Conservation (phyloP, 805 yeast genomes). For the Saccharomycopsis fodiens region DNA sequence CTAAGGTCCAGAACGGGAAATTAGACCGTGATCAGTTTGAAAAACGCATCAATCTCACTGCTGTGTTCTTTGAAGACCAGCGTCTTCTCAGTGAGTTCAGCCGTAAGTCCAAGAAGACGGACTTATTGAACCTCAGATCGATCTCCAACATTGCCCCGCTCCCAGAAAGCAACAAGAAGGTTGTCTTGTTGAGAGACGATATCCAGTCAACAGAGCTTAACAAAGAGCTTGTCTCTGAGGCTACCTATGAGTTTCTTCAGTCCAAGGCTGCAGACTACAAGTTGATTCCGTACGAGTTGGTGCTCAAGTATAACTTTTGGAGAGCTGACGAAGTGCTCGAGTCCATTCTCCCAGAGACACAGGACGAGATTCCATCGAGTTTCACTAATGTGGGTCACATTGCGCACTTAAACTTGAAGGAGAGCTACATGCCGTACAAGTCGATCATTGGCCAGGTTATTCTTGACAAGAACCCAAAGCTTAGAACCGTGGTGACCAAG, state of each 20-base stretch:
- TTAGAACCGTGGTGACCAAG: conserved; percentile 88
- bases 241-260: conserved; percentile 38
- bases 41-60: conserved; percentile 50
- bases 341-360: conserved; percentile 66
- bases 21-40: conserved; percentile 63
- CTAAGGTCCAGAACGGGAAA: conserved; percentile 29
- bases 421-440: conserved; percentile 79
- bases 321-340: conserved; percentile 77
- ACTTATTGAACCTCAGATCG: conserved; percentile 63
- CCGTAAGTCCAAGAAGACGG: conserved; percentile 41
- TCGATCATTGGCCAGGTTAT: conserved; percentile 81
- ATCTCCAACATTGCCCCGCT: conserved; percentile 57
- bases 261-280: conserved; percentile 24
- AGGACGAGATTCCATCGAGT: conserved; percentile 78
- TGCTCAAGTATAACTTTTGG: conserved; percentile 75
- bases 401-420: conserved; percentile 83
- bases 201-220: conserved; percentile 24
- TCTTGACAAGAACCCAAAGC: conserved; percentile 70
- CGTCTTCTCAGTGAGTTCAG: conserved; percentile 50
- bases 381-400: conserved; percentile 92
- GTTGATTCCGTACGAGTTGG: conserved; percentile 46
- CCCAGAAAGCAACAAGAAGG: conserved; percentile 3
- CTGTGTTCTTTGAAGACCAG: conserved; percentile 66
- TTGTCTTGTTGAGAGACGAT: conserved; percentile 53
- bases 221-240: conserved; percentile 28